phyloP scores from a whole-genome alignment of 2,329 filamentous ascomycete genomes.

The Neonectria magnoliae region DNA sequence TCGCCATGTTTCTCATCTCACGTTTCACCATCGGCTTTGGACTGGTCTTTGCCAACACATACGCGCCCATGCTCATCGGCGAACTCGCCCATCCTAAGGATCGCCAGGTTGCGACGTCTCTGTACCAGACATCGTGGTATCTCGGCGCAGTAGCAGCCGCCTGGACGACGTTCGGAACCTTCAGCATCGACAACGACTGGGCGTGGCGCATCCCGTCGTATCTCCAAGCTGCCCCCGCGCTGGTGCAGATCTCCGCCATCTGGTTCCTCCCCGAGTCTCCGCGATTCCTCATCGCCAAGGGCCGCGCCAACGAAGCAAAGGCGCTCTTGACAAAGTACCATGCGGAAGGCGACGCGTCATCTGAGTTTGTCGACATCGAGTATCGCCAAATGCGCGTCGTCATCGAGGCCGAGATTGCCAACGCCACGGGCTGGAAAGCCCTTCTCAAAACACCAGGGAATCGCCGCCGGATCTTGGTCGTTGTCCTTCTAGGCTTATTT shows the following conservation, averaged over 20 bases:
- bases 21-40: conserved; percentile 64
- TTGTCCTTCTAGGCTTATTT: conserved; percentile 30
- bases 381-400: conserved; percentile 29
- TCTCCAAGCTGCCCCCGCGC: conserved; percentile 32
- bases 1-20: conserved; percentile 64
- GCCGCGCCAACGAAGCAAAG: conserved; percentile 51
- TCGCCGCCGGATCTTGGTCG: conserved; percentile 14
- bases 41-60: conserved; percentile 61
- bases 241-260: conserved; percentile 38
- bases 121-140: conserved; percentile 62
- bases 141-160: conserved; percentile 56
- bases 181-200: conserved; percentile 42
- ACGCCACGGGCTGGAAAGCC: conserved; percentile 21
- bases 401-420: conserved; percentile 27
- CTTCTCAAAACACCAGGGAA: conserved; percentile 25
- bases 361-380: conserved; percentile 26
- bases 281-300: conserved; percentile 62
- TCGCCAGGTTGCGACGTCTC: conserved; percentile 60
- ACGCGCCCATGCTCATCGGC: conserved; percentile 62
- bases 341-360: neutral
- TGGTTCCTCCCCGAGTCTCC: conserved; percentile 70
- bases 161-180: conserved; percentile 55
- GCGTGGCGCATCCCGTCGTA: conserved; percentile 47
- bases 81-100: conserved; percentile 64
- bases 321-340: conserved; percentile 27